Evolutionary conservation across 305 asterid species (phyloP), one percentile per base, ranked within the genome.

Genomic region (Fraxinus nigra): DNA sequence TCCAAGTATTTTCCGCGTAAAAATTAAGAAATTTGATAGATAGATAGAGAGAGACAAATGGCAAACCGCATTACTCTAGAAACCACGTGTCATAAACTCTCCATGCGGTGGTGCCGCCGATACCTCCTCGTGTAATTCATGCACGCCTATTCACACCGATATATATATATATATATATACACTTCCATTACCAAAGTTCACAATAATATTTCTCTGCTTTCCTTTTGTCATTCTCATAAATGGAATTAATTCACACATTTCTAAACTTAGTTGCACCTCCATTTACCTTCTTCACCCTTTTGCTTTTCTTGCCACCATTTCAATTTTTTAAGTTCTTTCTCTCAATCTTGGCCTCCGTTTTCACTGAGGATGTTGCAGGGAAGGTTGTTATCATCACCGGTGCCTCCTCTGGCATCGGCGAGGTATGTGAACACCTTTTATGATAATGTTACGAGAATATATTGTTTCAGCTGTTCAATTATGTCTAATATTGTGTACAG

Each of bases 401-500:
- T 13, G 97, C 98, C 81, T 95, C 99, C 85, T 92, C 99, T 72
- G 96, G 98, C 84, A 92, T 93, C 28, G 99, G 99, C 75, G 97
- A 95, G 87, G 97, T 94, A 85, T 72, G 63, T 46, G 14, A 54
- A 2, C n/a, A 14, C 24, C 1, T n/a, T 18, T 54, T 18, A 54
- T 5, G 10, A n/a, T 5, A 54, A 54, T 4, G 65, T 2, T n/a
- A 6, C 24, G n/a, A n/a, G 24, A 16, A 5, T 54, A 1, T n/a
- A 16, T n/a, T 51, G 7, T 13, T 2, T 13, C 18, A 46, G 2
- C 0, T 54, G 63, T 16, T 48, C 24, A 54, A 5, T 54, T 48
- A 13, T 48, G 59, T 48, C 20, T 4, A 48, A 48, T 48, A 48
- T 48, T 48, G 59, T 48, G 59, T 48, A 48, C 0, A 7, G 11